phyloP scores from a whole-genome alignment of 2,329 filamentous ascomycete species.

The Botrytis deweyae region DNA sequence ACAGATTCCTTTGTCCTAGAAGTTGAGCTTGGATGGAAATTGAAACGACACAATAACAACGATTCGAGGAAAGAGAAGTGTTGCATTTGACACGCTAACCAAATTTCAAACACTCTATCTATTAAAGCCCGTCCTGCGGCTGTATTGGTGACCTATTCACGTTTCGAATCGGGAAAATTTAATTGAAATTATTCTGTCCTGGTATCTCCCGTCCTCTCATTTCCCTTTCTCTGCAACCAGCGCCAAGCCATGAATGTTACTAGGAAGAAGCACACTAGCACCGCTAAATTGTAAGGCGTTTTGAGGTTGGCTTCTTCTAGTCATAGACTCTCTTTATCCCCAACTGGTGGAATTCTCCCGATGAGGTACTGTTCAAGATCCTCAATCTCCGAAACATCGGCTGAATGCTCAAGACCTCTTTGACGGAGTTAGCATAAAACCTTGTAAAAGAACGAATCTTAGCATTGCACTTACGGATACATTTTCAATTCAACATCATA shows the following conservation, averaged over 20 bases:
- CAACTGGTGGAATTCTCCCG: slow-evolving; percentile 47
- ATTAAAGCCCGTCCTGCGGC: background rate
- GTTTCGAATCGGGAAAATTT: background rate
- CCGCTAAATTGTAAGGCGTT: background rate
- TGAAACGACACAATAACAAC: background rate
- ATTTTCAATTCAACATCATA: slow-evolving; percentile 73
- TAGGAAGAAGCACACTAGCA: slow-evolving; percentile 16
- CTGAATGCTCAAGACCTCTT: slow-evolving; percentile 72
- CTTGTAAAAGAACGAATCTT: background rate
- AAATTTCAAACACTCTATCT: background rate
- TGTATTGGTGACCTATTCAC: background rate
- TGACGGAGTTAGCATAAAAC: background rate
- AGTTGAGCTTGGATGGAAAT: background rate
- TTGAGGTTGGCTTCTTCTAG: slow-evolving; percentile 21
- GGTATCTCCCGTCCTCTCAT: no score
- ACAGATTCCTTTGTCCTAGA: background rate
- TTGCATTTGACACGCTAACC: background rate
- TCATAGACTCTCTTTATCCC: slow-evolving; percentile 37
- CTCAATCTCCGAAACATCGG: slow-evolving; percentile 74
- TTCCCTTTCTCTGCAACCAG: background rate
- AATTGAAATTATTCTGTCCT: background rate
- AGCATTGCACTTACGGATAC: slow-evolving; percentile 59
- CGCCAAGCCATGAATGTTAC: slow-evolving; percentile 1
- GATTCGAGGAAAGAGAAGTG: background rate
- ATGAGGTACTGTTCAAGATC: slow-evolving; percentile 67